These are phyloP conservation scores for Schizophyllum amplum DNA, from an alignment of 1,284 basidiomycete genomes.

Conservation along the genomic window DNA sequence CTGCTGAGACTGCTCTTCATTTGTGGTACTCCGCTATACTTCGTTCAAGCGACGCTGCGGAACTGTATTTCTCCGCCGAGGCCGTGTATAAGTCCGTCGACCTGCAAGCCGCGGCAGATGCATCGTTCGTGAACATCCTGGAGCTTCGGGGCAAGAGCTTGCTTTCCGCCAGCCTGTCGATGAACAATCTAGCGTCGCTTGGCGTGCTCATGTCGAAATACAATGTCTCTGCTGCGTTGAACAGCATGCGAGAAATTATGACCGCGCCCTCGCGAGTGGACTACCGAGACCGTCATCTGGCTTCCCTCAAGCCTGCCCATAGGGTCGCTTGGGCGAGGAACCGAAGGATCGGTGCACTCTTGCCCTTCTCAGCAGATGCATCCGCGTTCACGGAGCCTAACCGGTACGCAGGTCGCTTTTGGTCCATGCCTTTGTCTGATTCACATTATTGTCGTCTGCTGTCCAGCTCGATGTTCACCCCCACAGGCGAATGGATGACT, in stretches of 20 bases:
- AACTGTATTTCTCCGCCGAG: slow-evolving; percentile 16
- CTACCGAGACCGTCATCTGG: slow-evolving; percentile 25
- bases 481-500: slow-evolving; percentile 31
- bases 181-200: slow-evolving; percentile 26
- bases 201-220: slow-evolving; percentile 32
- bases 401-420: slow-evolving; percentile 17
- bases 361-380: slow-evolving; percentile 28
- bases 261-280: slow-evolving; percentile 24
- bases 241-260: slow-evolving; percentile 23
- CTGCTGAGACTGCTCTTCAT: slow-evolving; percentile 27
- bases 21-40: slow-evolving; percentile 28
- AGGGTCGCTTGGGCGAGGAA: slow-evolving; percentile 27
- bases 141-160: slow-evolving; percentile 28
- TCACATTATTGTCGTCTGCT: background rate
- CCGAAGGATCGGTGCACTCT: slow-evolving; percentile 30
- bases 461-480: slow-evolving; percentile 28
- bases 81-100: slow-evolving; percentile 25
- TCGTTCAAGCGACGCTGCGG: slow-evolving; percentile 6
- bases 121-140: slow-evolving; percentile 28
- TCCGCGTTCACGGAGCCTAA: slow-evolving; percentile 30
- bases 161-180: slow-evolving; percentile 27
- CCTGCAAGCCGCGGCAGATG: slow-evolving; percentile 19
- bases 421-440: background rate
- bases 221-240: slow-evolving; percentile 20
- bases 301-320: slow-evolving; percentile 26